phyloP scores from a whole-genome alignment of 2,329 filamentous ascomycete genomes.

The Aureobasidium sp. region DNA sequence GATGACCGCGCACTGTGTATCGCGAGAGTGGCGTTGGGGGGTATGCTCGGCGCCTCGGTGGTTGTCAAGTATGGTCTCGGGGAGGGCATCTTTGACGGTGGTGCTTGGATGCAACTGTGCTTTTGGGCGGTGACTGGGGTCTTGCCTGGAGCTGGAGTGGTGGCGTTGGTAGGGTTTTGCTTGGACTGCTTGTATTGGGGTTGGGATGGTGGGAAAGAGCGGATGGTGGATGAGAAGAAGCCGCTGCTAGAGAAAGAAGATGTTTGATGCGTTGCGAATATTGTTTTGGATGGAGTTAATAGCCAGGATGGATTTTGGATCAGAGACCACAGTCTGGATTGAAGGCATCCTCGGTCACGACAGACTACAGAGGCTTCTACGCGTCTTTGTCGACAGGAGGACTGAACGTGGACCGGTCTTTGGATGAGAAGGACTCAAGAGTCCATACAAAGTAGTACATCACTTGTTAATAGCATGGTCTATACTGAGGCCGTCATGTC shows the following conservation, averaged over 20 bases:
- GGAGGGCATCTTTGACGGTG: background rate
- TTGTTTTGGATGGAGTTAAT: background rate
- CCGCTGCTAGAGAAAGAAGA: background rate
- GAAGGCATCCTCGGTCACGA: background rate
- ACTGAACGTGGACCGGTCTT: background rate
- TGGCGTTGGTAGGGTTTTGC: background rate
- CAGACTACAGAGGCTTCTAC: background rate
- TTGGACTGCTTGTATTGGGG: slow-evolving; percentile 1
- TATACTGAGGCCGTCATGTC: background rate
- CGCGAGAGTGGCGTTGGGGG: background rate
- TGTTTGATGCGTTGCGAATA: background rate
- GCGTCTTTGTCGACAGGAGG: background rate
- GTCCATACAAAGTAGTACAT: background rate
- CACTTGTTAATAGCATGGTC: background rate
- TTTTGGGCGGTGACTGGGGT: slow-evolving; percentile 1
- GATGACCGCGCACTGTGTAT: background rate
- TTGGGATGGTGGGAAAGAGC: background rate
- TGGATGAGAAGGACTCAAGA: background rate
- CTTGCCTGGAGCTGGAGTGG: slow-evolving; percentile 3
- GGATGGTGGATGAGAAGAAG: background rate
- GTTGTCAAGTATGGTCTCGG: background rate
- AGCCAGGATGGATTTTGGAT: background rate
- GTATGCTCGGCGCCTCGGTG: background rate
- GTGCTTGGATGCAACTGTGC: background rate
- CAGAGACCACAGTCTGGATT: background rate